phyloP scores from a whole-genome alignment of 805 yeast species.

The Wickerhamiella sergipiensis region DNA sequence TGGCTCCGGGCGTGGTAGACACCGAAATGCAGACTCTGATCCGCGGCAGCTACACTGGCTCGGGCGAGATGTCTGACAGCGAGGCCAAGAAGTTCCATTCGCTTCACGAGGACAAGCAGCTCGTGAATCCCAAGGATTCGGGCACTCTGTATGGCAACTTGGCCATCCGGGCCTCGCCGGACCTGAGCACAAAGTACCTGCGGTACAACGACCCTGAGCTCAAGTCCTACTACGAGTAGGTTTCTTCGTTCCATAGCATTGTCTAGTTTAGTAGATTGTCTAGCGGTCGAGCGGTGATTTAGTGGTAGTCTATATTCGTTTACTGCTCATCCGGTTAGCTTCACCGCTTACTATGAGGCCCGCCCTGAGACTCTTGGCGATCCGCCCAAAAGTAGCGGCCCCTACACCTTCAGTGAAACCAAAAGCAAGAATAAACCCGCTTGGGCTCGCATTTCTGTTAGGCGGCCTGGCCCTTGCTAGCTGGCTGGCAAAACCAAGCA shows the following conservation, averaged over 20 bases:
- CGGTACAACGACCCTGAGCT: constrained; percentile 32
- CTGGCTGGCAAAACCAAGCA: constrained; percentile 14
- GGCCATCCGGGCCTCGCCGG: constrained; percentile 45
- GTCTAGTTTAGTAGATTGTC: too few species aligned
- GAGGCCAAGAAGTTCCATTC: constrained; percentile 50
- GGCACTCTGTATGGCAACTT: constrained; percentile 56
- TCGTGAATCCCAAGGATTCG: constrained; percentile 59
- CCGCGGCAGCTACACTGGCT: constrained; percentile 41
- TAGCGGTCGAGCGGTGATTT: too few species aligned
- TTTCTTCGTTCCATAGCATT: background rate
- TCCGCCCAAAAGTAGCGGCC: background rate
- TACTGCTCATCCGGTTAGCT: too few species aligned
- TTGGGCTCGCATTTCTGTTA: constrained; percentile 8
- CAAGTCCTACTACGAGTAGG: background rate
- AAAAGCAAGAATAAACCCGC: background rate
- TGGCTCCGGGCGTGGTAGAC: constrained; percentile 93
- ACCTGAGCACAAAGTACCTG: constrained; percentile 52
- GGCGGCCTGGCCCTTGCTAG: constrained; percentile 16
- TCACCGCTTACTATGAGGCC: background rate
- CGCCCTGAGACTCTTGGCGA: background rate
- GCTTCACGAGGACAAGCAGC: constrained; percentile 40
- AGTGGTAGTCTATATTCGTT: too few species aligned
- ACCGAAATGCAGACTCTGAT: constrained; percentile 79
- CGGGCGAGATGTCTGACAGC: constrained; percentile 44
- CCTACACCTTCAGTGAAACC: background rate